phyloP scores from a whole-genome alignment of 1,139 yeast genomes.

The Saccharomyces hybrid region DNA sequence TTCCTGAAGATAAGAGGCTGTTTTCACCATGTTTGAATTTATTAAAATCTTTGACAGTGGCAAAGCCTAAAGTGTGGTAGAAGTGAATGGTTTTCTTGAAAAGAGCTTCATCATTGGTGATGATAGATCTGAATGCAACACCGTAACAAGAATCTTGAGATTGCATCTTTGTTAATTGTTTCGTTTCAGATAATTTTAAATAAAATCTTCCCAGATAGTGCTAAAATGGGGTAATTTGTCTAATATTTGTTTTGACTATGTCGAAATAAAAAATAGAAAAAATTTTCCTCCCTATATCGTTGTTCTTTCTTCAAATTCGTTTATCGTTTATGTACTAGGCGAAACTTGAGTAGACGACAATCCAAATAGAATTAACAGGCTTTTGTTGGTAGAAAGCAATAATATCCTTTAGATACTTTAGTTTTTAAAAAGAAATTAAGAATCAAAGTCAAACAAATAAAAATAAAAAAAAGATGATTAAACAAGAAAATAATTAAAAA shows the following conservation, averaged over 20 bases:
- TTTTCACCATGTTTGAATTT: conserved; percentile 33
- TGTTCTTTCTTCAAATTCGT: neutral
- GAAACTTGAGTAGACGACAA: neutral
- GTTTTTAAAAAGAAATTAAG: neutral
- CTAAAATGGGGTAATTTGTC: neutral
- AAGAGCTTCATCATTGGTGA: conserved; percentile 42
- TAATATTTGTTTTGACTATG: too few relatives aligned
- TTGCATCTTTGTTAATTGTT: conserved; percentile 11
- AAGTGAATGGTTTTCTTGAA: conserved; percentile 44
- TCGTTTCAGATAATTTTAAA: conserved; percentile 8
- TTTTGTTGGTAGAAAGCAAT: neutral
- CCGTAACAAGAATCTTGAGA: conserved; percentile 30
- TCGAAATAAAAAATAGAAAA: neutral
- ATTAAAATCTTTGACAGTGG: conserved; percentile 46
- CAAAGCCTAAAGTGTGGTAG: conserved; percentile 52
- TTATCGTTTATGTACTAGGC: neutral
- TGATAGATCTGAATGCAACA: conserved; percentile 51
- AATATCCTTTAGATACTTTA: neutral
- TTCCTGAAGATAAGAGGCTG: conserved; percentile 37
- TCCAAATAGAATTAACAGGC: neutral
- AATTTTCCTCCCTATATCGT: neutral
- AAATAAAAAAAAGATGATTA: neutral
- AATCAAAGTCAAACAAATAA: neutral
- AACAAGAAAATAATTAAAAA: neutral
- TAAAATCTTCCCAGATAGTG: neutral